A percentile compares a stretch with the other conserved stretches of the same genome.
phyloP scores from a whole-genome alignment of 2,329 filamentous ascomycete genomes.

The Geosmithia flava region DNA sequence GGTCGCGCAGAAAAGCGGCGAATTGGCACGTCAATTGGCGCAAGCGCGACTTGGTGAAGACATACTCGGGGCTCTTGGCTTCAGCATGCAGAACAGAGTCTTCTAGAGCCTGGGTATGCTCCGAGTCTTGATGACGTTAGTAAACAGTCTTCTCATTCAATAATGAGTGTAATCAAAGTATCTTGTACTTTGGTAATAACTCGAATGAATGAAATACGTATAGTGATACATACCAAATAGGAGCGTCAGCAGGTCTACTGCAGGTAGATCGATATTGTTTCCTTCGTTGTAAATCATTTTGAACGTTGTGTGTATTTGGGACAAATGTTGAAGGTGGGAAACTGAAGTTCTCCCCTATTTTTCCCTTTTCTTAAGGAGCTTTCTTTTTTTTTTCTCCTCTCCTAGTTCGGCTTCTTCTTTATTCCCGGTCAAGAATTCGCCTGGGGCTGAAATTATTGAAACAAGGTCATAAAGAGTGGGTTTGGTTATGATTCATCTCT shows the following conservation, averaged over 20 bases:
- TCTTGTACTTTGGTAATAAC: not conserved
- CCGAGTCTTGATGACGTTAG: constrained; percentile 17
- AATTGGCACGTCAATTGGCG: constrained; percentile 35
- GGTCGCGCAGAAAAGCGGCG: constrained; percentile 39
- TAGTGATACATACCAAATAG: constrained; percentile 23
- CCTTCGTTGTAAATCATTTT: constrained; percentile 23
- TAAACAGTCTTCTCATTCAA: not conserved
- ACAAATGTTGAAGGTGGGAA: too few species aligned
- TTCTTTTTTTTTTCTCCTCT: too few species aligned
- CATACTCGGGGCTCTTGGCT: constrained; percentile 39
- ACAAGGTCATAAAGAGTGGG: too few species aligned
- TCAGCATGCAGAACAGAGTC: constrained; percentile 43
- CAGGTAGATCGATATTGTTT: constrained; percentile 18
- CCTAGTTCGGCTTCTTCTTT: too few species aligned
- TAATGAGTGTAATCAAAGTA: not conserved
- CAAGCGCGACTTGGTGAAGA: constrained; percentile 38
- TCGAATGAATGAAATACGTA: not conserved
- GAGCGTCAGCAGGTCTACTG: constrained; percentile 27
- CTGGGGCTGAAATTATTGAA: too few species aligned
- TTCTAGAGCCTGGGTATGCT: constrained; percentile 21
- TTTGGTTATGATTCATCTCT: too few species aligned
- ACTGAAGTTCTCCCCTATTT: too few species aligned
- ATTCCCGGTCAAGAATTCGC: too few species aligned
- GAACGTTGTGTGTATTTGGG: not conserved
- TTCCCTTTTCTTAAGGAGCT: too few species aligned